Percentiles rank a stretch among this genome's conserved stretches.
Conservation (phyloP, 768 basidiomycete species). For the Mycena filopes region DNA sequence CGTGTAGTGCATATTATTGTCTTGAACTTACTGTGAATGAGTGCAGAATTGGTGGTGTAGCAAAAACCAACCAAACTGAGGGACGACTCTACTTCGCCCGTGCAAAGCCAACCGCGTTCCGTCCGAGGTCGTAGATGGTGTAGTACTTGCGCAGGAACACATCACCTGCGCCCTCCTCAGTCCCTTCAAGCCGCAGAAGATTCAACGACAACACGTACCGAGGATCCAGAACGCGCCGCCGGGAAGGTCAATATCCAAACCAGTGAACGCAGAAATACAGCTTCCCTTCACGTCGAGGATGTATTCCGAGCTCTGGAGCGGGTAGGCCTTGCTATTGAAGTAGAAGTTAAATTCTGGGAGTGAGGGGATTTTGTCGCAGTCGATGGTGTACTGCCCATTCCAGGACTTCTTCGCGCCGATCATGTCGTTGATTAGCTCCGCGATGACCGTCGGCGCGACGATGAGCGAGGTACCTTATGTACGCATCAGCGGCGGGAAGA, state of each 20-base stretch:
- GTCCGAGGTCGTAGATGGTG: constrained; percentile 84
- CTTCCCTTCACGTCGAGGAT: constrained; percentile 89
- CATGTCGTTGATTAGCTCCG: constrained; percentile 95
- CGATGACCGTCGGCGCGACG: constrained; percentile 90
- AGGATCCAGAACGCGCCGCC: constrained; percentile 85
- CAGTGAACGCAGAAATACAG: constrained; percentile 94
- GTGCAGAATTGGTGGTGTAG: no score
- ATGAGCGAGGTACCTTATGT: constrained; percentile 88
- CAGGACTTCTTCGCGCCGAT: constrained; percentile 95
- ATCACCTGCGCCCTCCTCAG: no score
- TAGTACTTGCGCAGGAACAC: constrained; percentile 92
- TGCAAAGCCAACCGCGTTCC: constrained; percentile 88
- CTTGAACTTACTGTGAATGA: no score
- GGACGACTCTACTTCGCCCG: constrained; percentile 21
- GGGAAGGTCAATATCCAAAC: constrained; percentile 88
- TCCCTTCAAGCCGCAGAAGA: no score
- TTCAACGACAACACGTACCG: constrained; percentile 58
- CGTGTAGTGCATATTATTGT: no score
- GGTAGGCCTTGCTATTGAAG: constrained; percentile 84
- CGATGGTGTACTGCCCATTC: constrained; percentile 95
- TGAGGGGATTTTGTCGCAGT: constrained; percentile 82
- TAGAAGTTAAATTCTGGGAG: constrained; percentile 88
- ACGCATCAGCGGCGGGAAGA: constrained; percentile 23
- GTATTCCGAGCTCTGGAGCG: constrained; percentile 87
- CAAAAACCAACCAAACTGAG: background rate